Percentiles rank a stretch among this genome's conserved stretches.
phyloP scores from a whole-genome alignment of 2,329 filamentous ascomycete genomes.

The Epichloe elymi region DNA sequence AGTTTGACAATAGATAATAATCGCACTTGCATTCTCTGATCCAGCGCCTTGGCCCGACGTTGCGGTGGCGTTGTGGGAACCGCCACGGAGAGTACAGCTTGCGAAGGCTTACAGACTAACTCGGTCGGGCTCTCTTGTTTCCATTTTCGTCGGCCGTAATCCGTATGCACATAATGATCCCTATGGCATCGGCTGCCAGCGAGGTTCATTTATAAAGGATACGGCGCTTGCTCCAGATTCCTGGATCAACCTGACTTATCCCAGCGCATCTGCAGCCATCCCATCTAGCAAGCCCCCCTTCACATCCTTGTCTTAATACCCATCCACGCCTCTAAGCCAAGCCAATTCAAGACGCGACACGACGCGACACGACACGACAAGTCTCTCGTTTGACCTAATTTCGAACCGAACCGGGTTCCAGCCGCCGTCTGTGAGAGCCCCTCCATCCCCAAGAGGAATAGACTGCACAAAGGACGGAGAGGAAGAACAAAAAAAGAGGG shows the following conservation, averaged over 20 bases:
- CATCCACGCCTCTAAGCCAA: background rate
- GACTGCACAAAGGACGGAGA: no score
- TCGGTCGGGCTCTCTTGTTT: no score
- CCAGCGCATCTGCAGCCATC: background rate
- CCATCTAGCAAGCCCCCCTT: background rate
- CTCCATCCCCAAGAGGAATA: no score
- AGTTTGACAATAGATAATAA: background rate
- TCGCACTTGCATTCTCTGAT: background rate
- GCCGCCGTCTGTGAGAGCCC: no score
- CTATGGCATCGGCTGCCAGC: no score
- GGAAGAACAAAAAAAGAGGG: no score
- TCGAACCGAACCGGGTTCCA: no score
- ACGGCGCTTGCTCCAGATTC: background rate
- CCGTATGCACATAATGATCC: no score
- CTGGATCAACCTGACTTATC: background rate
- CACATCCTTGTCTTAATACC: background rate
- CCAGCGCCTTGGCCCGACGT: slow-evolving; percentile 2
- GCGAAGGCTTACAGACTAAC: background rate
- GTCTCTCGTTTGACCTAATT: no score
- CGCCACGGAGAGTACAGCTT: background rate
- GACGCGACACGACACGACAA: no score
- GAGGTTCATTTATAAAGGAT: slow-evolving; percentile 3
- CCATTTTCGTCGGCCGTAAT: no score
- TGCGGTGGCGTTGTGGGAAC: background rate
- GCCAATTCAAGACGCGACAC: background rate